Conservation (phyloP, 2,329 filamentous ascomycete species). For the Epichloe elymi region DNA sequence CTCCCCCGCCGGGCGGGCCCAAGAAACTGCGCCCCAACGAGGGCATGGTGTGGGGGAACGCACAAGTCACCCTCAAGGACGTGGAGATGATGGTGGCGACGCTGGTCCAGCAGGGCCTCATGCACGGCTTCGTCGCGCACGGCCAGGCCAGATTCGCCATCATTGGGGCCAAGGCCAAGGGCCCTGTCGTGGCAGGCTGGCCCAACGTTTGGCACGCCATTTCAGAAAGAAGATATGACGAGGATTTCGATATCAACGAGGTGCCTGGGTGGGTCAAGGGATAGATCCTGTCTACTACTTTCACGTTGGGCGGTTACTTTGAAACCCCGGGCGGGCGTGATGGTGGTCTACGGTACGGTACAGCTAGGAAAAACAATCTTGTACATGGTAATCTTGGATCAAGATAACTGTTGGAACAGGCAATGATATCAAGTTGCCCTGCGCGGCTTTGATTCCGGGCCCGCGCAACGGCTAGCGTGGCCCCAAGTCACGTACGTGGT, state of each 20-base stretch:
- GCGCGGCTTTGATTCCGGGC: no score
- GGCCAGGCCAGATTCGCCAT: conserved; percentile 67
- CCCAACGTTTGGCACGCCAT: conserved; percentile 61
- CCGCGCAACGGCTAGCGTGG: no score
- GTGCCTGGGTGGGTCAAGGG: conserved; percentile 65
- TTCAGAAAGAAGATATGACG: conserved; percentile 42
- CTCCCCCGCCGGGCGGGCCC: conserved; percentile 32
- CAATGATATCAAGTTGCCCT: no score
- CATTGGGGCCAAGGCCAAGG: conserved; percentile 57
- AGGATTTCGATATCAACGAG: conserved; percentile 46
- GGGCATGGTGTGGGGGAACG: conserved; percentile 52
- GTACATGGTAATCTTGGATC: neutral
- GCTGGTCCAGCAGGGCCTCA: conserved; percentile 65
- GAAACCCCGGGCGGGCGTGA: no score
- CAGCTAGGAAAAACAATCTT: neutral
- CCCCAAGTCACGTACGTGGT: no score
- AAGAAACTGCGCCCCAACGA: conserved; percentile 41
- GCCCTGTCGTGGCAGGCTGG: conserved; percentile 58
- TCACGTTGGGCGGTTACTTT: neutral
- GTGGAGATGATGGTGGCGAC: conserved; percentile 68
- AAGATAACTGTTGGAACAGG: neutral
- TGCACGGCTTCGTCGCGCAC: conserved; percentile 77
- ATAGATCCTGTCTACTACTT: conserved; percentile 4
- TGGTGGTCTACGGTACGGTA: no score
- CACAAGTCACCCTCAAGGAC: conserved; percentile 44